phyloP scores from a whole-genome alignment of 208 protist species.

The Tritrichomonas foetus region DNA sequence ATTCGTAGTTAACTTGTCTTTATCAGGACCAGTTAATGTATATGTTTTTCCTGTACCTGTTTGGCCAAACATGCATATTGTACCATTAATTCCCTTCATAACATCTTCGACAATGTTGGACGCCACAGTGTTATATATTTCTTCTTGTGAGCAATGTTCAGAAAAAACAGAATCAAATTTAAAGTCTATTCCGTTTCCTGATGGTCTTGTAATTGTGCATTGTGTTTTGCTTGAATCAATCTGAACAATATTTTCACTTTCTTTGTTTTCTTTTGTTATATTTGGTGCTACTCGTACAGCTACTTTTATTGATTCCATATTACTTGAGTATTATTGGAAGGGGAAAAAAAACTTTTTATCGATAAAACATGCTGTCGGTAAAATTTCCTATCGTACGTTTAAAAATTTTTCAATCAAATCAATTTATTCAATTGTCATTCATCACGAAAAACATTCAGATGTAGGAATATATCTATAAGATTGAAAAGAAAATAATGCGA shows the following conservation, averaged over 20 bases:
- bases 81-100: slow-evolving; percentile 52
- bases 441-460: too few relatives aligned
- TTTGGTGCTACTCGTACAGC: slow-evolving; percentile 48
- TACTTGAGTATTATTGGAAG: too few relatives aligned
- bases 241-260: not conserved
- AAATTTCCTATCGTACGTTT: too few relatives aligned
- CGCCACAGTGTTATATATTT: slow-evolving; percentile 50
- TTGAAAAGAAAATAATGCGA: too few relatives aligned
- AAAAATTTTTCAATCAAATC: too few relatives aligned
- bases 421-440: too few relatives aligned
- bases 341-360: too few relatives aligned
- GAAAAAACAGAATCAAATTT: slow-evolving; percentile 50
- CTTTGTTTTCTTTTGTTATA: slow-evolving; percentile 35
- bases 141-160: slow-evolving; percentile 45
- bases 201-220: not conserved
- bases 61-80: slow-evolving; percentile 55
- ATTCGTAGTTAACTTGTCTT: not conserved
- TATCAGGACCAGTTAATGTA: slow-evolving; percentile 44
- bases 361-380: too few relatives aligned
- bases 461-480: too few relatives aligned
- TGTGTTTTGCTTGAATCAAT: not conserved
- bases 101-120: slow-evolving; percentile 47
- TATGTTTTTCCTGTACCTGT: slow-evolving; percentile 57
- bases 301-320: slow-evolving; percentile 47
- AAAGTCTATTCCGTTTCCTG: not conserved